Conservation (phyloP, 2,329 filamentous ascomycete genomes). For the Pseudopyricularia javanii region DNA sequence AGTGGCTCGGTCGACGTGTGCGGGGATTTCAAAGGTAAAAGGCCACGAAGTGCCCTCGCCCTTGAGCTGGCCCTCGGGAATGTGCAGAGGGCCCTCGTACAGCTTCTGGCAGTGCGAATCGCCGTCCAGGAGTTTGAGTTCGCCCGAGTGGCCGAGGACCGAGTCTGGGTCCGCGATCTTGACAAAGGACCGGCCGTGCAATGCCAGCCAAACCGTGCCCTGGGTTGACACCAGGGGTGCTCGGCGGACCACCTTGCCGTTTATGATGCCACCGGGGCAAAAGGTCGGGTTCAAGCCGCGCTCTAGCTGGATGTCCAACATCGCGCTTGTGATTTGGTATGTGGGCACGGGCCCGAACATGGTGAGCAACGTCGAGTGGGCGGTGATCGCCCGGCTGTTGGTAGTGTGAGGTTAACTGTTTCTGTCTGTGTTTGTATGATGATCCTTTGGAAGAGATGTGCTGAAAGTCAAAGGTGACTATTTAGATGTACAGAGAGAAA, state of each 20-base stretch:
- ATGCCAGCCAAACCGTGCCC: neutral
- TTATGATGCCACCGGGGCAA: neutral
- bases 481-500: too few relatives aligned
- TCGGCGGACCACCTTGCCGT: neutral
- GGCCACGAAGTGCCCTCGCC: neutral
- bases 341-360: neutral
- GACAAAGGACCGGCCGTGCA: neutral
- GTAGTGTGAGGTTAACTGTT: neutral
- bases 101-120: neutral
- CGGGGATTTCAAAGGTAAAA: neutral
- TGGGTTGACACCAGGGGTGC: neutral
- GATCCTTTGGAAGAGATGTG: too few relatives aligned
- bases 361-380: neutral
- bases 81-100: neutral
- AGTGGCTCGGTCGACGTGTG: neutral
- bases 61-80: neutral
- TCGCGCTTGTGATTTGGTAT: neutral
- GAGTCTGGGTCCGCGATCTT: neutral
- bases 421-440: neutral
- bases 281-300: neutral
- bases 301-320: neutral
- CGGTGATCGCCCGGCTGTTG: too few relatives aligned
- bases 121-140: neutral
- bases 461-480: too few relatives aligned
- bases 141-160: neutral